phyloP scores from a whole-genome alignment of 495 filamentous ascomycete species.

The Cairneyella variabilis region DNA sequence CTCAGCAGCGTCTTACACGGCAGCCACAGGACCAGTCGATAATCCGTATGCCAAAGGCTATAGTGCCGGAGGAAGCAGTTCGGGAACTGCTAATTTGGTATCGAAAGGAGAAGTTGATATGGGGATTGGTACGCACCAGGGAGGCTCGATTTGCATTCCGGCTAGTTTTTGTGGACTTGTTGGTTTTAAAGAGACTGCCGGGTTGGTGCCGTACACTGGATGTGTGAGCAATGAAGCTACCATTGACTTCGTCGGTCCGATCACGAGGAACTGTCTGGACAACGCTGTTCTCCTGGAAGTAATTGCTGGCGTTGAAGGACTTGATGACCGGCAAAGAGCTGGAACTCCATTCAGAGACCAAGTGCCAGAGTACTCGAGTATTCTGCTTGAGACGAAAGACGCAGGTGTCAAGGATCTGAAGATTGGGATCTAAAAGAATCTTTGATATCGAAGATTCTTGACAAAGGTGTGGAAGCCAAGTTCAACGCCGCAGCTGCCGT shows the following conservation, averaged over 20 bases:
- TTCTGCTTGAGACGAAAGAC: conserved; percentile 29
- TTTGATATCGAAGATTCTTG: conserved; percentile 34
- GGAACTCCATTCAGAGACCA: conserved; percentile 27
- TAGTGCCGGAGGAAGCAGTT: conserved; percentile 47
- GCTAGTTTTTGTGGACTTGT: conserved; percentile 36
- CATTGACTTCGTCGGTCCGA: conserved; percentile 38
- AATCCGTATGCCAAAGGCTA: conserved; percentile 37
- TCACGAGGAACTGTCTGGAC: conserved; percentile 41
- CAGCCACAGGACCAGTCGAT: conserved; percentile 39
- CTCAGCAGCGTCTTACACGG: conserved; percentile 36
- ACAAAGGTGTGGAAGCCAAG: conserved; percentile 33
- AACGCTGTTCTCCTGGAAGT: conserved; percentile 41
- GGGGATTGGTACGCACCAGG: conserved; percentile 49
- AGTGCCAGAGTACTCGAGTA: conserved; percentile 31
- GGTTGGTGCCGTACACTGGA: conserved; percentile 43
- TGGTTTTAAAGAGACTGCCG: conserved; percentile 41
- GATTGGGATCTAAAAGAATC: conserved; percentile 44
- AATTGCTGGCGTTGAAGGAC: conserved; percentile 47
- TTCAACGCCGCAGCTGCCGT: conserved; percentile 39
- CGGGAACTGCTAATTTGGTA: conserved; percentile 44
- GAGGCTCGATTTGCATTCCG: conserved; percentile 49
- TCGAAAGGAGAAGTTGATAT: conserved; percentile 39
- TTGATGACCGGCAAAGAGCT: conserved; percentile 42
- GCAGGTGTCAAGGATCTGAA: conserved; percentile 34
- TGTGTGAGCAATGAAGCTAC: conserved; percentile 36